These are phyloP conservation scores for Metschnikowia gruessii DNA, from an alignment of 805 yeast species.

Conservation along the genomic window DNA sequence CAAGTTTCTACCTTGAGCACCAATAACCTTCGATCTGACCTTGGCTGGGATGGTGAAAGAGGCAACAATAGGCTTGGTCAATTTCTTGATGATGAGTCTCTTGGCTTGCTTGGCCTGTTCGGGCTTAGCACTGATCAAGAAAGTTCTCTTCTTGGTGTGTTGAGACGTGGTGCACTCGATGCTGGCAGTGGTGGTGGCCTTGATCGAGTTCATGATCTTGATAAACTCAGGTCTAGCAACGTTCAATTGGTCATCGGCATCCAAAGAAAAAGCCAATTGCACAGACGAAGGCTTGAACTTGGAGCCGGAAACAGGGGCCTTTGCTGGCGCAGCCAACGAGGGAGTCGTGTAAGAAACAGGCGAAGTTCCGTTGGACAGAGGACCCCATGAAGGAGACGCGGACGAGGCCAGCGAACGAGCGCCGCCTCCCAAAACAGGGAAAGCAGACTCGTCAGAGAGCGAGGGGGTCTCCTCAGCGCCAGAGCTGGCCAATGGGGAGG, in stretches of 20 bases:
- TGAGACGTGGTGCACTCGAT: constrained; percentile 82
- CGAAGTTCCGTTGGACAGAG: constrained; percentile 25
- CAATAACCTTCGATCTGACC: constrained; percentile 76
- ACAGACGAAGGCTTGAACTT: constrained; percentile 51
- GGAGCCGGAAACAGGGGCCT: constrained; percentile 15
- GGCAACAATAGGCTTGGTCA: constrained; percentile 69
- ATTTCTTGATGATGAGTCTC: constrained; percentile 67
- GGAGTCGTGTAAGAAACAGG: constrained; percentile 22
- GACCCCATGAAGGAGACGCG: constrained; percentile 43
- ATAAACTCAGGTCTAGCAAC: constrained; percentile 63
- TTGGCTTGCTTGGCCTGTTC: constrained; percentile 66
- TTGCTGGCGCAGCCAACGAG: constrained; percentile 9
- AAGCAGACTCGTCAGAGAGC: constrained; percentile 52
- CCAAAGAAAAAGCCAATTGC: constrained; percentile 78
- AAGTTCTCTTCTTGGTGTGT: constrained; percentile 74
- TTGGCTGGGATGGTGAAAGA: constrained; percentile 70
- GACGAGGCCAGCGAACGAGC: constrained; percentile 18
- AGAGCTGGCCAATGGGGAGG: constrained; percentile 6
- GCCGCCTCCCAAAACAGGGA: constrained; percentile 63
- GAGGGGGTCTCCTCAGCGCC: constrained; percentile 28
- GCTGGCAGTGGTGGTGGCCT: constrained; percentile 57
- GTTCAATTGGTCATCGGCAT: constrained; percentile 62
- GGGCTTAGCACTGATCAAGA: constrained; percentile 74
- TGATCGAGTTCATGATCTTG: constrained; percentile 61
- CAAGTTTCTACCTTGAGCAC: constrained; percentile 79